Percentiles rank a stretch among this genome's conserved stretches.
phyloP scores from a whole-genome alignment of 768 basidiomycete genomes.

The Leccinum subgranulosum region DNA sequence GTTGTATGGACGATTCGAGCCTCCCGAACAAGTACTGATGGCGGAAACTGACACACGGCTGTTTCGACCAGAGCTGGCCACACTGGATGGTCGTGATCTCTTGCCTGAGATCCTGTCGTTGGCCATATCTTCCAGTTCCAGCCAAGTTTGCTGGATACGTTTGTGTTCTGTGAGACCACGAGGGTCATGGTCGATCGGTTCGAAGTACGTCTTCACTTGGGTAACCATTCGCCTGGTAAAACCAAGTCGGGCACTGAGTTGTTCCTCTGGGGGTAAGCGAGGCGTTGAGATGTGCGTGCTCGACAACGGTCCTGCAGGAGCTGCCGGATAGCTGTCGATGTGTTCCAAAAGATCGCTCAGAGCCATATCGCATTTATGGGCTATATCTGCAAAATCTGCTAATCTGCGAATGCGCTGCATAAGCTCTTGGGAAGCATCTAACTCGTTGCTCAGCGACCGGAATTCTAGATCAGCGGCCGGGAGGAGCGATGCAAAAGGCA shows the following conservation, averaged over 20 bases:
- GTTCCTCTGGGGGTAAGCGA: constrained; percentile 58
- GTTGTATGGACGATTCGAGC: constrained; percentile 14
- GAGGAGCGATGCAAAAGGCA: constrained; percentile 45
- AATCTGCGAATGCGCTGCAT: constrained; percentile 53
- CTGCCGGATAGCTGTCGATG: constrained; percentile 76
- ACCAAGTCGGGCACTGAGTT: constrained; percentile 56
- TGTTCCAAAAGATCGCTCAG: constrained; percentile 85
- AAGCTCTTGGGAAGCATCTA: constrained; percentile 47
- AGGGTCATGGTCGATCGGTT: constrained; percentile 50
- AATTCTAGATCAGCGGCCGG: constrained; percentile 52
- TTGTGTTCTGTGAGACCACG: constrained; percentile 58
- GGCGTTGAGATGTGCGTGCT: constrained; percentile 45
- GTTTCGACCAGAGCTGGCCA: constrained; percentile 59
- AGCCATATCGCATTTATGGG: constrained; percentile 64
- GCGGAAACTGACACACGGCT: constrained; percentile 55
- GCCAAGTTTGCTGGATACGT: constrained; percentile 77
- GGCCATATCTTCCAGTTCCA: constrained; percentile 79
- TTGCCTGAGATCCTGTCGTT: constrained; percentile 59
- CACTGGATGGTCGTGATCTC: constrained; percentile 65
- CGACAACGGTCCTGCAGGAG: constrained; percentile 48
- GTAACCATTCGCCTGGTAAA: constrained; percentile 59
- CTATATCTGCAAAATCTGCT: constrained; percentile 46
- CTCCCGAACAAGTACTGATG: constrained; percentile 20
- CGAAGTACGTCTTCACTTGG: constrained; percentile 41
- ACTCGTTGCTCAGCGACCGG: constrained; percentile 56